phyloP scores from a whole-genome alignment of 1,284 basidiomycete species.

The Agaricales sp. region DNA sequence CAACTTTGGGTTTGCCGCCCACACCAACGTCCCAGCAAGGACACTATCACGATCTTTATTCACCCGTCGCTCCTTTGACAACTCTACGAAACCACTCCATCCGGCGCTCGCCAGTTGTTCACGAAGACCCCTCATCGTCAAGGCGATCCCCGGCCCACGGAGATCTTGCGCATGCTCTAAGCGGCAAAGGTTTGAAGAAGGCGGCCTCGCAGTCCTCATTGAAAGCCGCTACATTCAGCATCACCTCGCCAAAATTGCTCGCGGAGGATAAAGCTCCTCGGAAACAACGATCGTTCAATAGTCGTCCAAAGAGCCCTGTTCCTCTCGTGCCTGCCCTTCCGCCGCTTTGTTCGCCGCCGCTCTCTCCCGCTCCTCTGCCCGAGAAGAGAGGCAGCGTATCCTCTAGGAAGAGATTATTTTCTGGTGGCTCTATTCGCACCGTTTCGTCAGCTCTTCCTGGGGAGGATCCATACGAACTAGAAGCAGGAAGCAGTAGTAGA shows the following conservation, averaged over 20 bases:
- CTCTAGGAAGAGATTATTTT: conserved; percentile 50
- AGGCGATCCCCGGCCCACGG: conserved; percentile 8
- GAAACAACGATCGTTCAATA: conserved; percentile 38
- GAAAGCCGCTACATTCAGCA: conserved; percentile 14
- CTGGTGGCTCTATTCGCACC: conserved; percentile 37
- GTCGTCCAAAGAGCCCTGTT: conserved; percentile 28
- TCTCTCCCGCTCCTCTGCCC: background rate
- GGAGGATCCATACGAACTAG: background rate
- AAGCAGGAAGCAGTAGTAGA: background rate
- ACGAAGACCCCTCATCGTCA: background rate
- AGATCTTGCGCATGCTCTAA: conserved; percentile 3
- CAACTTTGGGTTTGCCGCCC: conserved; percentile 30
- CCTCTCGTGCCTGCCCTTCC: conserved; percentile 26
- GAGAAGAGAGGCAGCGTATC: background rate
- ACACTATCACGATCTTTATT: background rate
- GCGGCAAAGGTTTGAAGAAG: conserved; percentile 30
- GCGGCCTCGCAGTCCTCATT: conserved; percentile 47
- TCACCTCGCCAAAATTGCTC: conserved; percentile 10
- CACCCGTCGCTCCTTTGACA: background rate
- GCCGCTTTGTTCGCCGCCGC: conserved; percentile 1
- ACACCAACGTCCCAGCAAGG: conserved; percentile 16
- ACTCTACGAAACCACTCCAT: background rate
- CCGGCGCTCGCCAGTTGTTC: background rate
- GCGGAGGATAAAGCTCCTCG: conserved; percentile 20
- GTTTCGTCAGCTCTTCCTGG: background rate